Evolutionary conservation across 2,329 filamentous ascomycete species (phyloP), one percentile per base, ranked within the genome.

Genomic region (Fusarium sp.): DNA sequence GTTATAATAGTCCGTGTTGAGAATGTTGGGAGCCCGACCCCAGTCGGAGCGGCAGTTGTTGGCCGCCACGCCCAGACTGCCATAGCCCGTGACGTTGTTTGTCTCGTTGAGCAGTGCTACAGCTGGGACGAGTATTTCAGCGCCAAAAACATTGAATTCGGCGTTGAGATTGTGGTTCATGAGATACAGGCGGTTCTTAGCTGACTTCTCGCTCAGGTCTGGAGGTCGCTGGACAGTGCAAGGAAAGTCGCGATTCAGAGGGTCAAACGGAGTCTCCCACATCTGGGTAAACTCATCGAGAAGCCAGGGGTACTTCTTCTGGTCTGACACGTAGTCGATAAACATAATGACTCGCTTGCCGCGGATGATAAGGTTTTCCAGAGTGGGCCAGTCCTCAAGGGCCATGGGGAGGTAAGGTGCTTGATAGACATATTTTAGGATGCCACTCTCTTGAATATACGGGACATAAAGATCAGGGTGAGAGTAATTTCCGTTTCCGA

Each of bases 91-190:
- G 14, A 84, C 84, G 14, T 85, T 88, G 74, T 96, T 96, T 18
- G 92, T 95, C 62, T 85, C 79, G 71, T 92, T 92, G 57, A 95
- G 80, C 39, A 89, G 76, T 6, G 88, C 86, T 0, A 88, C 88
- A 58, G 92, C 91, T 0, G 93, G 93, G 14, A 96, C 89, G 10
- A 94, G 81, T 43, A 96, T 76, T 20, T 84, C 81, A 17, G 85
- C 76, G 29, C 87, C 88, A 4, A 89, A 87, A 35, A 96, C 79
- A 52, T 86, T 85, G 64, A 97, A 86, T 69, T 94, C 85, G 60
- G 90, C 85, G 77, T 97, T 97, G 59, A 97, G 85, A 76, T 97
- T 97, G 81, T 97, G 94, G 79, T 97, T 97, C 73, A 91, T 87
- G 74, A 97, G 85, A 76, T 94, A 96, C 79, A 97, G 84, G 41